Conservation (phyloP, 1,139 yeast genomes). For the Blastobotrys buckinghamii region DNA sequence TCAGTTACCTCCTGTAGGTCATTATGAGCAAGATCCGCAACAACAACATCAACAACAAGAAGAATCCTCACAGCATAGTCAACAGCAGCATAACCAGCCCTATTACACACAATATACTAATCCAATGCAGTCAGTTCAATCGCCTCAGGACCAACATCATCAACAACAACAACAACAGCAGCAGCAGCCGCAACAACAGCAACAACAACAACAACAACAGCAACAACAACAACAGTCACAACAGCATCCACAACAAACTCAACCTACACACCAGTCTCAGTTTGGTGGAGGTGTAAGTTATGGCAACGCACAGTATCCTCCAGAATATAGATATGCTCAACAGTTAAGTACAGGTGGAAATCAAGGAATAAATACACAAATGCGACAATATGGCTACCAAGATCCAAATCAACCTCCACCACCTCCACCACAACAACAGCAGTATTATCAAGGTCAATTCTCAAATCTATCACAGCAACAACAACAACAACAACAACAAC, state of each 20-base stretch:
- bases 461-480: conserved; percentile 8
- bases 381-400: conserved; percentile 5
- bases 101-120: conserved; percentile 10
- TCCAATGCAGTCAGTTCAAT: conserved; percentile 6
- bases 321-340: conserved; percentile 7
- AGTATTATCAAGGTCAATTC: neutral
- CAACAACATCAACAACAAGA: conserved; percentile 11
- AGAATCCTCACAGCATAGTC: conserved; percentile 11
- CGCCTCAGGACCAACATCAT: conserved; percentile 7
- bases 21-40: conserved; percentile 10
- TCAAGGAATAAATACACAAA: neutral
- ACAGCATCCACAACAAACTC: conserved; percentile 17
- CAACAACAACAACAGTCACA: conserved; percentile 19
- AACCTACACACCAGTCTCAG: conserved; percentile 10
- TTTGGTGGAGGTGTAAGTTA: neutral
- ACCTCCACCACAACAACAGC: conserved; percentile 9
- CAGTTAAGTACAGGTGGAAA: conserved; percentile 3
- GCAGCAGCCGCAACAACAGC: conserved; percentile 7
- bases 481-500: conserved; percentile 6
- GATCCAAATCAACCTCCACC: conserved; percentile 12
- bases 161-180: neutral
- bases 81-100: conserved; percentile 21
- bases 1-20: conserved; percentile 1
- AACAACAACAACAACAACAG: conserved; percentile 5
- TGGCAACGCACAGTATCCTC: conserved; percentile 1